Percentiles rank a stretch among this genome's conserved stretches.
These are phyloP conservation scores for Puccinia coronata DNA, from an alignment of 1,284 basidiomycete species.

Conservation along the genomic window DNA sequence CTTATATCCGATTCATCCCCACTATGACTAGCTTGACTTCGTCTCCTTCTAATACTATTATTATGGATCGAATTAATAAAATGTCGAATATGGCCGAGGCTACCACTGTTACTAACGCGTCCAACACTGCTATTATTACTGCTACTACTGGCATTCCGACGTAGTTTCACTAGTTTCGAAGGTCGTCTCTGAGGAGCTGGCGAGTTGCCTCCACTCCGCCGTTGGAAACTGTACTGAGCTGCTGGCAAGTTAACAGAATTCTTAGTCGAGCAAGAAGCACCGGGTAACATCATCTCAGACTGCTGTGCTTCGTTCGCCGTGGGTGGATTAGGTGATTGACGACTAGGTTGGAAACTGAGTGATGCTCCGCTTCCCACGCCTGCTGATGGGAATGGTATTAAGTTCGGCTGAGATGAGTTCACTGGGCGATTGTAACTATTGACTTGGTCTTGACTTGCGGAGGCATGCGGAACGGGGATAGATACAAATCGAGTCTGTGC, in stretches of 20 bases:
- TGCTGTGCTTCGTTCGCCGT: background rate
- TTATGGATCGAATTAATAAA: slow-evolving; percentile 15
- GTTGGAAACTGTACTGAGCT: slow-evolving; percentile 8
- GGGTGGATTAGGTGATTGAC: slow-evolving; percentile 4
- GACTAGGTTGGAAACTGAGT: background rate
- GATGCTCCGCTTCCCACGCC: background rate
- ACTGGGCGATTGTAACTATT: background rate
- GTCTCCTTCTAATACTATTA: slow-evolving; percentile 28
- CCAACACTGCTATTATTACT: slow-evolving; percentile 39
- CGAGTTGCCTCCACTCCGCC: background rate
- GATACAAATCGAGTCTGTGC: background rate
- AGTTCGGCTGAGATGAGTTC: background rate
- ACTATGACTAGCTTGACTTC: slow-evolving; percentile 30
- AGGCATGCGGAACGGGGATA: background rate
- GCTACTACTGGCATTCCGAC: slow-evolving; percentile 15
- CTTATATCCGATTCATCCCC: slow-evolving; percentile 26
- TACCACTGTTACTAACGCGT: slow-evolving; percentile 12
- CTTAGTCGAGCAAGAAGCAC: slow-evolving; percentile 9
- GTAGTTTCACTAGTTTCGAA: slow-evolving; percentile 30
- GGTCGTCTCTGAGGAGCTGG: slow-evolving; percentile 26
- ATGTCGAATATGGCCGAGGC: slow-evolving; percentile 17
- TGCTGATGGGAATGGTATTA: slow-evolving; percentile 14
- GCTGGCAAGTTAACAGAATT: background rate
- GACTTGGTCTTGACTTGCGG: background rate
- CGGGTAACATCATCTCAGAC: background rate